Base-by-base conservation (phyloP, 495 filamentous ascomycete species). In the Hypoxylon trugodes region DNA sequence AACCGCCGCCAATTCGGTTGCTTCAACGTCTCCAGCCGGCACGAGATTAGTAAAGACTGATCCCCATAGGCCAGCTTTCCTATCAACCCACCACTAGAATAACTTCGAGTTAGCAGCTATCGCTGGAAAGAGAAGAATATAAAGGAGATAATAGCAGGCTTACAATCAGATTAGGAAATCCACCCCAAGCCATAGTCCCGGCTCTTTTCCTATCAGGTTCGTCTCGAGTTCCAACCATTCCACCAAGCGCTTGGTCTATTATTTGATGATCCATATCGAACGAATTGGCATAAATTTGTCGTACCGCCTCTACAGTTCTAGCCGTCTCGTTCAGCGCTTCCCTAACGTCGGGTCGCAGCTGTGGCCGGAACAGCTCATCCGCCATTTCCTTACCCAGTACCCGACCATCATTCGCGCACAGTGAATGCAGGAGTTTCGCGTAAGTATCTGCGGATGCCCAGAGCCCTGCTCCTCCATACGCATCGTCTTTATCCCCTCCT, bases 81-180 rank as follows among this genome's bases (percentile, higher is more conserved):
- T 66, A 43, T 77, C 74, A 41, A 78, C 69, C 51, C 71, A 76
- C 61, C 61, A 65, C n/a, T n/a, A n/a, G n/a, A n/a, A n/a, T n/a
- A n/a, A n/a, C n/a, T n/a, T n/a, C n/a, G n/a, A n/a, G n/a, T n/a
- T n/a, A n/a, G n/a, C n/a, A n/a, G n/a, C n/a, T n/a, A n/a, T n/a
- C n/a, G n/a, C n/a, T n/a, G n/a, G n/a, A n/a, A n/a, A n/a, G n/a
- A n/a, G n/a, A n/a, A n/a, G n/a, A n/a, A n/a, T n/a, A n/a, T n/a
- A n/a, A n/a, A n/a, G n/a, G n/a, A n/a, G n/a, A n/a, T n/a, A n/a
- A n/a, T n/a, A n/a, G n/a, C n/a, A n/a, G n/a, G n/a, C n/a, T n/a
- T n/a, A n/a, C n/a, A 35, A 53, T 65, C 33, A 59, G 13, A 12
- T 77, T 79, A 47, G 67, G 71, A 43, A 68, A 37, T 0, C 76